Percentiles rank a stretch among this genome's conserved stretches.
These are phyloP conservation scores for Sphagnum tenellum DNA, from an alignment of 225 moss, liverwort and hornwort species.

Conservation along the genomic window DNA sequence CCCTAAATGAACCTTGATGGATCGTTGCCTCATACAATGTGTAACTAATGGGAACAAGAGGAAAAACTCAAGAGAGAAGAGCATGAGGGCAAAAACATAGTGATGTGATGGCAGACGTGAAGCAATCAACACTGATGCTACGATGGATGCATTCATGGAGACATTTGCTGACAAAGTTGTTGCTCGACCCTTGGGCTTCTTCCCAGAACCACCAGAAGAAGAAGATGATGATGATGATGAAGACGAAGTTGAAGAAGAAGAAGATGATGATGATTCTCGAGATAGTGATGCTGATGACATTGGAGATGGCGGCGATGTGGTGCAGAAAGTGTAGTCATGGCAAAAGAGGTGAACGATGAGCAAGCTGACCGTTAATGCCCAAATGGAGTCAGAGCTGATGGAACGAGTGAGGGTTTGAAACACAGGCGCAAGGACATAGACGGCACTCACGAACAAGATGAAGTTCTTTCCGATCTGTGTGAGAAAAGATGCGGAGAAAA, in stretches of 20 bases:
- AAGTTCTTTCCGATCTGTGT: slow-evolving; percentile 50
- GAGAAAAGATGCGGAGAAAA: slow-evolving; percentile 31
- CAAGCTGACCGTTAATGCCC: slow-evolving; percentile 83
- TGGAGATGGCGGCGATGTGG: slow-evolving; percentile 22
- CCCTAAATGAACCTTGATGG: slow-evolving; percentile 67
- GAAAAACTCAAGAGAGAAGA: slow-evolving; percentile 86
- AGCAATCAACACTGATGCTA: slow-evolving; percentile 89
- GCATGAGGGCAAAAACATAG: slow-evolving; percentile 86
- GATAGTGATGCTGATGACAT: slow-evolving; percentile 21
- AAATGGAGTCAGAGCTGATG: slow-evolving; percentile 97
- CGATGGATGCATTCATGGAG: slow-evolving; percentile 86
- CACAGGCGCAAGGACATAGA: slow-evolving; percentile 82
- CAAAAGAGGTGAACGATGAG: slow-evolving; percentile 82
- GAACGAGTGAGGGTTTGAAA: slow-evolving; percentile 86
- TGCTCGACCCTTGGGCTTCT: slow-evolving; percentile 25
- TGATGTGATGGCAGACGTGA: slow-evolving; percentile 65
- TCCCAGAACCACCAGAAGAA: slow-evolving; percentile 13
- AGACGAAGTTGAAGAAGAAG: background rate
- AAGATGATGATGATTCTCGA: slow-evolving; percentile 8
- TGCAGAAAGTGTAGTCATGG: slow-evolving; percentile 64
- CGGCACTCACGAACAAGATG: slow-evolving; percentile 69
- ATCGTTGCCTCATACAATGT: slow-evolving; percentile 61
- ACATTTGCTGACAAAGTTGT: slow-evolving; percentile 73
- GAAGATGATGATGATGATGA: slow-evolving; percentile 13
- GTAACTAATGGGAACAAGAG: slow-evolving; percentile 81